Evolutionary conservation across 2,329 filamentous ascomycete genomes (phyloP), one percentile per base, ranked within the genome.

Genomic region (Pezicula carpinea): DNA sequence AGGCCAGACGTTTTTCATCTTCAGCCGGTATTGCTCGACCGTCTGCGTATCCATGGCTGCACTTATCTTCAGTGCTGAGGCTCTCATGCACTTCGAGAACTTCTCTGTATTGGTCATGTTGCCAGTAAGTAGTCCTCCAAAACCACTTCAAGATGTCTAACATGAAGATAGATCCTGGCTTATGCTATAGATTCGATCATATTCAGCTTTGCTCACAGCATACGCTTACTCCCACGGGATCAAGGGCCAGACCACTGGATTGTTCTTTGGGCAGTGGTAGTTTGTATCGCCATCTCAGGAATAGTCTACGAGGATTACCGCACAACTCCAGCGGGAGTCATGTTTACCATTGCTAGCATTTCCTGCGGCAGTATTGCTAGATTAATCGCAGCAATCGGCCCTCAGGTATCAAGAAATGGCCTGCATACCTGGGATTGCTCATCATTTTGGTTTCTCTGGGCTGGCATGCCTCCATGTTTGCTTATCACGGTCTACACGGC

Each of bases 101-200:
- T 47, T 62, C 22, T 49, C 51, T 22, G 38, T 60, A n/a, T 44
- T 61, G 15, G 55, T 54, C 32, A 58, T 60, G 50, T 35, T 62
- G 31, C 49, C 57, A 29, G 59, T 61, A 46, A 46, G 53, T 51
- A 17, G 2, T 23, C 13, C 22, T 15, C 15, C 23, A 32, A 3
- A 3, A 32, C 13, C 3, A 10, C 15, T 11, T 39, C 18, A 15
- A 17, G 19, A 15, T 8, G 22, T 19, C 52, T 59, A 21, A 57
- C 39, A 18, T 17, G 4, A 19, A 6, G 5, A 17, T 33, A 61
- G 59, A 54, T 62, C 21, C 44, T 60, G 10, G 58, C 58, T 44
- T 60, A 60, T 52, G 56, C 54, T 7, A 51, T 47, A 39, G 60
- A 62, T 33, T 56, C 56, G 43, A 35, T 61, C 2, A 26, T 59